These are phyloP conservation scores for Talaromyces verruculosus DNA, from an alignment of 2,329 filamentous ascomycete genomes.

Conservation along the genomic window DNA sequence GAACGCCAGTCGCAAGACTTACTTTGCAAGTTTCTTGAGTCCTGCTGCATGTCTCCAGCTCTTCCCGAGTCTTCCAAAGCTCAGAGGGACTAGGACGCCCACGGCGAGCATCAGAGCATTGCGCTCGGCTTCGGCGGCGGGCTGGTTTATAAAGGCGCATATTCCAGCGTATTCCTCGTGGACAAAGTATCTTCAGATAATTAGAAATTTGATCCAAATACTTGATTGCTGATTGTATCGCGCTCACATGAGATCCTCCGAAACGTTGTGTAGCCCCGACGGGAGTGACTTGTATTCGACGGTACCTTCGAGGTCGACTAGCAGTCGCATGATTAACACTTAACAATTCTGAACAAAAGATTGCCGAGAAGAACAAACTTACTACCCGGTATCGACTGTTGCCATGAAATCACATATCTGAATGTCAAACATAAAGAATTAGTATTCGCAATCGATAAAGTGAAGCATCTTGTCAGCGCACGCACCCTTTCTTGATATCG, in stretches of 20 bases:
- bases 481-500: conserved; percentile 83
- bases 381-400: conserved; percentile 67
- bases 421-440: not conserved
- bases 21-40: conserved; percentile 73
- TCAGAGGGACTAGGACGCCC: conserved; percentile 81
- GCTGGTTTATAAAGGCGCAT: conserved; percentile 85
- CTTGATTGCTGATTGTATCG: conserved; percentile 22
- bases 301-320: conserved; percentile 70
- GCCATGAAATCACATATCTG: conserved; percentile 84
- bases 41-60: conserved; percentile 83
- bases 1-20: conserved; percentile 28
- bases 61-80: conserved; percentile 79
- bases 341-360: not conserved
- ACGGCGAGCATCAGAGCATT: conserved; percentile 93
- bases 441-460: not conserved
- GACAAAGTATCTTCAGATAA: conserved; percentile 77
- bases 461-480: not conserved
- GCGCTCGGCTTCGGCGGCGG: conserved; percentile 73
- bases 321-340: conserved; percentile 2
- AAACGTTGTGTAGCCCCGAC: conserved; percentile 85
- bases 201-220: conserved; percentile 1
- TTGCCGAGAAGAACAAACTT: conserved; percentile 34
- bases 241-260: conserved; percentile 70
- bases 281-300: conserved; percentile 97
- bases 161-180: conserved; percentile 81